A percentile compares a stretch with the other conserved stretches of the same genome.
These are phyloP conservation scores for Skeletonema tropicum DNA, from an alignment of 108 stramenopile species.

Conservation along the genomic window DNA sequence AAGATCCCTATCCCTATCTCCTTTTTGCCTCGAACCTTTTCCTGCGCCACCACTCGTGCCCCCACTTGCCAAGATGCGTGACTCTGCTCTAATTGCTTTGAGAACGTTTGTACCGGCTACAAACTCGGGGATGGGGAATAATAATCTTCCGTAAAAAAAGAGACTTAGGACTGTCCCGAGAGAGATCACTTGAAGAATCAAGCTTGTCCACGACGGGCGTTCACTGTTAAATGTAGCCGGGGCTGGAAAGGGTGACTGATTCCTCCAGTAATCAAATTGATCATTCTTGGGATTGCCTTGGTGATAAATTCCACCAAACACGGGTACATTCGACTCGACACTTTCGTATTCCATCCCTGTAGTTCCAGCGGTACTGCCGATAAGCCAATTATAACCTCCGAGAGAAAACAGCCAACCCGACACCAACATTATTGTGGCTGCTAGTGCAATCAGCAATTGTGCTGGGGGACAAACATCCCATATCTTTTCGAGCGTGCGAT, in stretches of 20 bases:
- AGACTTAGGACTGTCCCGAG: conserved; percentile 37
- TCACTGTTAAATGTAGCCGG: conserved; percentile 22
- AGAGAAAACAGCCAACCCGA: conserved; percentile 32
- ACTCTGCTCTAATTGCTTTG: conserved; percentile 60
- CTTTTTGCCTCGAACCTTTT: conserved; percentile 26
- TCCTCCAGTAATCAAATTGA: conserved; percentile 22
- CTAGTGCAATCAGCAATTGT: conserved; percentile 37
- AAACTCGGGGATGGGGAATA: conserved; percentile 76
- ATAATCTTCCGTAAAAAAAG: conserved; percentile 58
- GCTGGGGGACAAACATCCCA: conserved; percentile 40
- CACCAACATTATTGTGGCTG: conserved; percentile 6
- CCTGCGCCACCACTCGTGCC: conserved; percentile 19
- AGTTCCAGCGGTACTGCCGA: conserved; percentile 14
- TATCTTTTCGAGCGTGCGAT: conserved; percentile 31
- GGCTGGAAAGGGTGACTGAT: conserved; percentile 23
- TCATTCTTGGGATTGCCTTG: not conserved
- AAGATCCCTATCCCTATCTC: conserved; percentile 51
- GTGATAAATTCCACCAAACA: conserved; percentile 26
- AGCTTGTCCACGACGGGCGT: conserved; percentile 29
- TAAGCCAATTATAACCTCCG: conserved; percentile 16
- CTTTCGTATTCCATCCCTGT: conserved; percentile 21
- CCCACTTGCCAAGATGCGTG: conserved; percentile 34
- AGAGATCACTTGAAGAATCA: conserved; percentile 31
- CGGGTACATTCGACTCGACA: conserved; percentile 30
- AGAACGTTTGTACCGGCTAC: conserved; percentile 73